Evolutionary conservation across 2,329 filamentous ascomycete species (phyloP), one percentile per base, ranked within the genome.

Genomic region (Podosphaera xanthii): DNA sequence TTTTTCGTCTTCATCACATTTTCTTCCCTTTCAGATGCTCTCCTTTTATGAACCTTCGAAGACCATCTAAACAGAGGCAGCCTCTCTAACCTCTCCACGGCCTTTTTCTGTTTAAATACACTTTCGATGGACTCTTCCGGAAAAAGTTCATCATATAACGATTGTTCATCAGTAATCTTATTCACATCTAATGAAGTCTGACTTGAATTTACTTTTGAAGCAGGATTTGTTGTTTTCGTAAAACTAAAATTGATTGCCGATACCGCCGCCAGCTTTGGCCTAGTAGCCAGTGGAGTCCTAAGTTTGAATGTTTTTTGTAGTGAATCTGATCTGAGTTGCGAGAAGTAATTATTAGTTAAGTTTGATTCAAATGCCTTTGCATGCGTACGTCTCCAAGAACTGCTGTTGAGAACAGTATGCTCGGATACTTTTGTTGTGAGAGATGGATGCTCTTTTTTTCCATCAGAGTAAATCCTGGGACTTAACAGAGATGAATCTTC

Each of bases 81-180:
- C 59, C 64, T 67, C n/a, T 65, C 63, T 50, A 62, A 34, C 33
- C 59, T 63, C 35, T 63, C 56, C 56, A 61, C 48, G 36, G 62
- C 61, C 10, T 54, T 42, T 46, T 46, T 62, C 14, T 48, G 35
- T 34, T 58, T 70, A 22, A 68, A 69, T 59, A 76, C 73, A 9
- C 14, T 12, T 59, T 52, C 14, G 30, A 46, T 10, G 8, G 22
- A 14, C n/a, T 53, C 38, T 63, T 78, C 75, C 4, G 79, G 78
- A 63, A 81, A 81, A 0, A 82, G 72, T 63, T 78, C 74, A 58
- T 73, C 71, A 60, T 73, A 72, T 7, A 75, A 66, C 3, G 71
- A 70, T 34, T 10, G 14, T 44, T 14, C 5, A 2, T 57, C 55
- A 12, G n/a, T 33, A 7, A 2, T 38, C 30, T 55, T 22, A 4